Evolutionary conservation across 1,139 yeast genomes (phyloP).

Genomic region (Komagataea norvegica): DNA sequence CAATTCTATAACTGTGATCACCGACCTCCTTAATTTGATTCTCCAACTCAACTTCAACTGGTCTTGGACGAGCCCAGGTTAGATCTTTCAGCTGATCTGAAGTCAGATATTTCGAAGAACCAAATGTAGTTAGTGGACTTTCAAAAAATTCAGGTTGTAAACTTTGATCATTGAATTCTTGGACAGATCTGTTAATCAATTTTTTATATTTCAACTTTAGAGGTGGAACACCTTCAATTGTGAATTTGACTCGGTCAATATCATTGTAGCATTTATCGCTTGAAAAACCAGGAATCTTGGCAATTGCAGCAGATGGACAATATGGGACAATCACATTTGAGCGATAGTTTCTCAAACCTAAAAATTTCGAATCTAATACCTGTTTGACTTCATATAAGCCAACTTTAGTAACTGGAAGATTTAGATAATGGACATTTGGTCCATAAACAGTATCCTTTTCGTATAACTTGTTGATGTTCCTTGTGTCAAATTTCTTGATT

Average conservation of each 20-base stretch:
- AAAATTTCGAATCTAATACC: constrained; percentile 61
- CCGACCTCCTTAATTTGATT: constrained; percentile 51
- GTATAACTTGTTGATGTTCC: constrained; percentile 35
- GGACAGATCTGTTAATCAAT: constrained; percentile 46
- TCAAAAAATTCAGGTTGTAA: constrained; percentile 43
- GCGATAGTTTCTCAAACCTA: constrained; percentile 59
- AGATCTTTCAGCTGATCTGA: constrained; percentile 36
- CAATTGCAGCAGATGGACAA: constrained; percentile 57
- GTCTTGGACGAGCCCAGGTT: constrained; percentile 48
- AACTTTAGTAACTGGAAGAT: constrained; percentile 54
- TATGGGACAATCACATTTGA: constrained; percentile 63
- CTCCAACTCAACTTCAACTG: constrained; percentile 47
- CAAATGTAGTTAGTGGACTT: constrained; percentile 30
- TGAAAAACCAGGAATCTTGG: constrained; percentile 24
- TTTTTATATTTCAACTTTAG: constrained; percentile 57
- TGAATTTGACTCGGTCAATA: constrained; percentile 47
- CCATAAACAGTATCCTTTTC: constrained; percentile 30
- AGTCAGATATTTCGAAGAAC: constrained; percentile 25
- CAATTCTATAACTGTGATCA: constrained; percentile 57
- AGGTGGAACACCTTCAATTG: constrained; percentile 73
- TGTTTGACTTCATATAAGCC: constrained; percentile 69
- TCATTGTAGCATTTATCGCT: constrained; percentile 65
- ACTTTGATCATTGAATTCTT: constrained; percentile 40
- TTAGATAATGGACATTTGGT: constrained; percentile 41
- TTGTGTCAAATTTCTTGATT: constrained; percentile 40